Evolutionary conservation across 495 filamentous ascomycete species (phyloP).

Genomic region (Xylaria venustula): DNA sequence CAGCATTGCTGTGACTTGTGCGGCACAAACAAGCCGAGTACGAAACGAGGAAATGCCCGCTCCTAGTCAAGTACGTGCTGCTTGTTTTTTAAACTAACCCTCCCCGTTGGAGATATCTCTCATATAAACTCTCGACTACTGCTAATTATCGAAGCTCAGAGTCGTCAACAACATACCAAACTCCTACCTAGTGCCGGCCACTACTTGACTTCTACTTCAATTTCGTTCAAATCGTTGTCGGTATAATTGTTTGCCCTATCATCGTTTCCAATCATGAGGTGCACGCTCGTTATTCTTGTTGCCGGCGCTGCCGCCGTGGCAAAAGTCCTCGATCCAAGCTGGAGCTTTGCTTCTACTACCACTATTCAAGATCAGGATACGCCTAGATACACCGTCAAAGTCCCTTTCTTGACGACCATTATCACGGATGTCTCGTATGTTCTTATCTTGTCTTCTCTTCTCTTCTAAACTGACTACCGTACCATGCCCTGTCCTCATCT

Average conservation of each 20-base stretch:
- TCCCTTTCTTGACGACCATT: not conserved
- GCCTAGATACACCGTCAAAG: conserved; percentile 7
- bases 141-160: too few species aligned
- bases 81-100: not conserved
- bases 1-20: too few species aligned
- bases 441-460: not conserved
- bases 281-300: not conserved
- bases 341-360: conserved; percentile 8
- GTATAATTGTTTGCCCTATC: not conserved
- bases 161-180: too few species aligned
- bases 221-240: not conserved
- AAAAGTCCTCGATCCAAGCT: not conserved
- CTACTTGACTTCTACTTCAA: too few species aligned
- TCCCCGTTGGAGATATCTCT: not conserved
- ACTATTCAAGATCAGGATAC: not conserved
- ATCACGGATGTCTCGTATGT: conserved; percentile 6
- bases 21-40: too few species aligned
- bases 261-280: not conserved
- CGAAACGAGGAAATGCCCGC: not conserved
- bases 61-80: not conserved
- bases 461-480: not conserved
- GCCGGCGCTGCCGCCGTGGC: not conserved
- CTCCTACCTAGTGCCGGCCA: too few species aligned
- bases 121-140: too few species aligned
- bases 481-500: not conserved